Conservation (phyloP, 768 basidiomycete species). For the Pleurotus cornucopiae region DNA sequence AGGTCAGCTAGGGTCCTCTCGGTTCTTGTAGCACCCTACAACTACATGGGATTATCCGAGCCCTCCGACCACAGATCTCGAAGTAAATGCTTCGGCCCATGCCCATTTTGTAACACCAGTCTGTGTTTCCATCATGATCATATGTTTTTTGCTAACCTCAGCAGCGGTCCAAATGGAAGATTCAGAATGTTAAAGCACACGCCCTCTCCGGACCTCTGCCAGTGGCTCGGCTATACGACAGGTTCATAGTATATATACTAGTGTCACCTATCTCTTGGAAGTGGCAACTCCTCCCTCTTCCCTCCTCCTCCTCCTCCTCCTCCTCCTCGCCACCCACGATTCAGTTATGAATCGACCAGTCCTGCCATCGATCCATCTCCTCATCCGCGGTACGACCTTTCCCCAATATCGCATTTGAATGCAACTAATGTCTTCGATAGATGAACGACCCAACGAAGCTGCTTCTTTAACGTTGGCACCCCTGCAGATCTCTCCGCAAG, state of each 20-base stretch:
- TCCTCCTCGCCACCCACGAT: background rate
- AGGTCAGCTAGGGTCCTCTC: constrained; percentile 1
- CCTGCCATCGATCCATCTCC: constrained; percentile 4
- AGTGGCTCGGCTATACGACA: constrained; percentile 2
- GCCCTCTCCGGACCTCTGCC: constrained; percentile 5
- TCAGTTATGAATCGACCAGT: constrained; percentile 2
- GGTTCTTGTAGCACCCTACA: constrained; percentile 1
- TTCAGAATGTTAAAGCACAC: constrained; percentile 2
- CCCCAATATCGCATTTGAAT: background rate
- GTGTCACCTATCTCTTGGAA: background rate
- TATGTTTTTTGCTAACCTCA: constrained; percentile 9
- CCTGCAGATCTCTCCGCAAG: constrained; percentile 4
- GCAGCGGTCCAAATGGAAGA: constrained; percentile 8
- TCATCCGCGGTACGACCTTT: constrained; percentile 1
- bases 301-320: background rate
- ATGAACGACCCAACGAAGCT: background rate
- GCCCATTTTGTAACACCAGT: constrained; percentile 7
- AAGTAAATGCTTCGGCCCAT: constrained; percentile 4
- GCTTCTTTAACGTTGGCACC: constrained; percentile 7
- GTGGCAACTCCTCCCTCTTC: background rate
- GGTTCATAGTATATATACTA: constrained; percentile 6
- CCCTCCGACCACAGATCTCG: constrained; percentile 1
- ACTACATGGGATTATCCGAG: constrained; percentile 6
- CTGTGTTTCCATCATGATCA: constrained; percentile 7
- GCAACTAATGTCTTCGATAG: background rate